These are phyloP conservation scores for Dichomitus squalens DNA, from an alignment of 1,284 basidiomycete species.

Conservation along the genomic window DNA sequence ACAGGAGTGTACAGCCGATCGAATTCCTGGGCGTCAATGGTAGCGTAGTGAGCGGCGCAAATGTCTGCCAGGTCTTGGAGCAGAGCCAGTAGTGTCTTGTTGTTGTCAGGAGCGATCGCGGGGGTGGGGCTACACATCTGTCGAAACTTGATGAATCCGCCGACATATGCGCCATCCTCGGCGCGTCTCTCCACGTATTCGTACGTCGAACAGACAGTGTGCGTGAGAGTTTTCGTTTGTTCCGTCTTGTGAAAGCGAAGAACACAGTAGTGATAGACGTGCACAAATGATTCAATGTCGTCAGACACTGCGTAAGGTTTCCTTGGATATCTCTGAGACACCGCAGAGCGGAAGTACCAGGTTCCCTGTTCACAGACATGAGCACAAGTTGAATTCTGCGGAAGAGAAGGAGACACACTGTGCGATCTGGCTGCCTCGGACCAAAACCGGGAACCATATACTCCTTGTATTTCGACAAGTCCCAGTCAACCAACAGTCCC, in stretches of 20 bases:
- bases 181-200: not conserved
- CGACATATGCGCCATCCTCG: not conserved
- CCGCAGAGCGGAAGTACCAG: constrained; percentile 17
- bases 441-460: not conserved
- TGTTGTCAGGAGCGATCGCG: not conserved
- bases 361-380: constrained; percentile 11
- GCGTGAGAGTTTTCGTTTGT: not conserved
- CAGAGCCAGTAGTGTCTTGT: not conserved
- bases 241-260: constrained; percentile 2
- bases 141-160: not conserved
- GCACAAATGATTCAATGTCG: constrained; percentile 21
- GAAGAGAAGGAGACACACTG: not conserved
- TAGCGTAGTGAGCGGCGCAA: not conserved
- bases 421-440: not conserved
- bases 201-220: not conserved
- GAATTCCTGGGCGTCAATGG: not conserved
- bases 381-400: not conserved
- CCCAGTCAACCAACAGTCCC: constrained; percentile 23
- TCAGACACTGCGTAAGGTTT: constrained; percentile 17
- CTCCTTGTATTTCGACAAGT: constrained; percentile 9
- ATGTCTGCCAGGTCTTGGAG: not conserved
- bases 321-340: constrained; percentile 6
- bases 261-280: too few relatives aligned
- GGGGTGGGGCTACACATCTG: not conserved
- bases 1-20: not conserved